Evolutionary conservation across 208 protist genomes (phyloP).

Genomic region (Trypanosoma brucei): DNA sequence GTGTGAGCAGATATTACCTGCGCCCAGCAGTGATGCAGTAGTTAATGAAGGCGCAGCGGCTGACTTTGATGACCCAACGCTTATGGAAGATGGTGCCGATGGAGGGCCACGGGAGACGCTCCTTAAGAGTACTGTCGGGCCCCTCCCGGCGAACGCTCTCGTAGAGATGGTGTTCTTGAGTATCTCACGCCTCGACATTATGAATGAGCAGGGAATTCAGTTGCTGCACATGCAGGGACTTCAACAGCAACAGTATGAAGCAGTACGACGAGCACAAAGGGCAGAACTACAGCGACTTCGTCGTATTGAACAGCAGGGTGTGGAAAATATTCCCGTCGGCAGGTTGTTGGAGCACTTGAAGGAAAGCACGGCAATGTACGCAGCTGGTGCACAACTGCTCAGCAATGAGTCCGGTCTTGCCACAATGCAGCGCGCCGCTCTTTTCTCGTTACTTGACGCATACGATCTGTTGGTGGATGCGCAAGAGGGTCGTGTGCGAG

Average conservation of each 20-base stretch:
- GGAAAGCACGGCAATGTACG: constrained; percentile 41
- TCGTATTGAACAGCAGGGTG: constrained; percentile 60
- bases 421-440: constrained; percentile 42
- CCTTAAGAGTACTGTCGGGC: constrained; percentile 46
- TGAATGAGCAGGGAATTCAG: constrained; percentile 36
- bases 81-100: constrained; percentile 25
- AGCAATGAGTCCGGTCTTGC: constrained; percentile 39
- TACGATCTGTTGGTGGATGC: constrained; percentile 45
- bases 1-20: constrained; percentile 14
- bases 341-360: constrained; percentile 64
- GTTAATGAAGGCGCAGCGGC: constrained; percentile 3
- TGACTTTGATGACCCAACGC: constrained; percentile 9
- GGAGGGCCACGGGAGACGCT: constrained; percentile 20
- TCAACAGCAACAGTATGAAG: constrained; percentile 52
- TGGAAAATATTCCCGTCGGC: constrained; percentile 60
- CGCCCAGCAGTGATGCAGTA: constrained; percentile 15
- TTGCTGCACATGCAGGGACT: constrained; percentile 48
- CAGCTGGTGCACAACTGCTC: constrained; percentile 39
- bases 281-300: constrained; percentile 65
- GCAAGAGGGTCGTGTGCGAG: constrained; percentile 46
- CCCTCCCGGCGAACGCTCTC: constrained; percentile 36
- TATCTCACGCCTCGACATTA: constrained; percentile 36
- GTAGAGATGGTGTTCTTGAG: constrained; percentile 77
- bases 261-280: constrained; percentile 53
- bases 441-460: constrained; percentile 45